These are phyloP conservation scores for Neltuma alba DNA, from an alignment of 306 rosid species.

Conservation along the genomic window DNA sequence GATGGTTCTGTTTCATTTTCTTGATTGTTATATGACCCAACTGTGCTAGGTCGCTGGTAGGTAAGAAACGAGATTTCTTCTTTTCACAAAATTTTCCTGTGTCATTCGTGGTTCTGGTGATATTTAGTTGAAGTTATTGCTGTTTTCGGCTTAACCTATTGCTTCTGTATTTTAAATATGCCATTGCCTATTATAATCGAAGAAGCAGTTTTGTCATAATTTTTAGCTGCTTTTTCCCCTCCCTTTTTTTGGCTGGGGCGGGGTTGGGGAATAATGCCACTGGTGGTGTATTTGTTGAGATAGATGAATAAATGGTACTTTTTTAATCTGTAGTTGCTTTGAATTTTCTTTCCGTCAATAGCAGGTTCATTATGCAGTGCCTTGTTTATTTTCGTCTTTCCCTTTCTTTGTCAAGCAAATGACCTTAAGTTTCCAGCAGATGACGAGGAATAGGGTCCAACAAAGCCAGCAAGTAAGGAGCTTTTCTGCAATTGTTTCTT, in stretches of 20 bases:
- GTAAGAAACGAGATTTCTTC: constrained; percentile 46
- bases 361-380: constrained; percentile 1
- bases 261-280: background rate
- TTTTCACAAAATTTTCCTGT: constrained; percentile 12
- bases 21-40: constrained; percentile 36
- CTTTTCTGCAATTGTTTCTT: constrained; percentile 26
- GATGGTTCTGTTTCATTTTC: constrained; percentile 34
- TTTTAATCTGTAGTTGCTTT: constrained; percentile 15
- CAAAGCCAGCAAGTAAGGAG: constrained; percentile 32
- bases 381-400: constrained; percentile 19
- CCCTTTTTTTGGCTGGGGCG: background rate
- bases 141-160: background rate
- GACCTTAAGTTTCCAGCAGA: constrained; percentile 38
- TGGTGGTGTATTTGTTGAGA: constrained; percentile 2
- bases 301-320: background rate
- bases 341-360: background rate
- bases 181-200: background rate
- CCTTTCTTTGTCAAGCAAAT: constrained; percentile 21
- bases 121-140: constrained; percentile 30
- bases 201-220: constrained; percentile 13
- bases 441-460: constrained; percentile 24
- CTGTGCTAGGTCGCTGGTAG: constrained; percentile 59
- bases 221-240: background rate
- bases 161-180: constrained; percentile 25
- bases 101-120: constrained; percentile 7